Evolutionary conservation across 2,329 filamentous ascomycete species (phyloP), one percentile per base, ranked within the genome.

Genomic region (Chaetoscypha palmicola): DNA sequence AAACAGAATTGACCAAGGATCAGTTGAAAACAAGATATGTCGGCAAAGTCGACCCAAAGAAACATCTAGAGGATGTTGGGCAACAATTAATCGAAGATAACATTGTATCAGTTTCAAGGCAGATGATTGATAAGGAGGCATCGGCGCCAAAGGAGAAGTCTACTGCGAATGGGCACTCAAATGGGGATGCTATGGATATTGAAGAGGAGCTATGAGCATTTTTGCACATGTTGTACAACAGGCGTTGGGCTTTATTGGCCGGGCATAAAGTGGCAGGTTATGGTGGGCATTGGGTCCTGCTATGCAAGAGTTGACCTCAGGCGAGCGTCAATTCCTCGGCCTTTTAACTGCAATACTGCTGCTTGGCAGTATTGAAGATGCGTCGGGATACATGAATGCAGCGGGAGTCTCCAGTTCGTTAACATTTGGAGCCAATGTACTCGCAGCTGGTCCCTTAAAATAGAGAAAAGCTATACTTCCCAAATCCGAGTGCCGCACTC

Each of bases 121-220:
- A 97, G 67, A 96, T 98, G 91, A 97, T 98, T 60, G 92, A 97
- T 71, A 97, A 97, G 71, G 92, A 98, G 67, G 92, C 92, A 3
- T 92, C 89, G 4, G 86, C 94, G 67, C 87, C 91, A 16, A 82
- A 78, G 64, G 82, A 83, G 67, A 74, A 84, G 47, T 62, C 58
- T 10, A 65, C 65, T 11, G 60, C 70, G 28, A 75, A 74, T 45
- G 76, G 69, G 16, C 53, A 60, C 45, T 48, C 52, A 34, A 56
- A 58, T 46, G 57, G 47, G 44, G 53, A 56, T 50, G 46, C 33
- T 28, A 59, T 62, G 58, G 59, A 62, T 46, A 38, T 61, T 22
- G 59, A 62, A 30, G 57, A 62, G 43, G 59, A 63, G 41, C 50
- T 61, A 44, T 62, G 49, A 57, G 60, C 46, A 47, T 50, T 59